Base-by-base conservation (phyloP, 805 yeast genomes). In the Starmerella ratchasimensis region DNA sequence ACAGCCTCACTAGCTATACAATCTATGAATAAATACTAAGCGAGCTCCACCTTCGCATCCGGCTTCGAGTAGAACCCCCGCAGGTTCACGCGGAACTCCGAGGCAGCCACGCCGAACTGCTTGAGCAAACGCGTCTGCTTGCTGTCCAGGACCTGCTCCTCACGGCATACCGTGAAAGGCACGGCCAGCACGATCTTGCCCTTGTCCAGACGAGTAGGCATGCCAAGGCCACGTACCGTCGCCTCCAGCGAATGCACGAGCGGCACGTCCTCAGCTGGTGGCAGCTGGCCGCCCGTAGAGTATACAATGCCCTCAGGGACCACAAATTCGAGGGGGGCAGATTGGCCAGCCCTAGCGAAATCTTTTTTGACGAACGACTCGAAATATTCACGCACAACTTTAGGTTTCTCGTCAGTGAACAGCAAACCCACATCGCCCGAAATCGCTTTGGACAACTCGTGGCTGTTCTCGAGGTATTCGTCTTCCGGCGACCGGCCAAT, bases 231-330 rank as follows among this genome's bases (percentile, higher is more conserved):
- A 67, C 98, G 79, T 54, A 90, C 61, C 28, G 94, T 82, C 53
- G 84, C 82, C 61, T 90, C 98, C 63, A 93, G 69, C 5, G 97
- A 83, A 58, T 90, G 98, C 10, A 93, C 78, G 80, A 90, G 76
- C 50, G 96, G 94, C 16, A 90, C 84, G 59, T 90, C 99, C 47
- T 90, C 97, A 55, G 84, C 96, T 18, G 58, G 62, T 22, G 94
- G 69, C 36, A 86, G 64, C 61, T 82, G 93, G 17, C 98, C 98
- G 52, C 95, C 99, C 57, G 95, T 77, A 16, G 97, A 81, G 59
- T 83, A 86, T 7, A 90, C 77, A 37, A 83, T 69, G 33, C 99
- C 99, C 43, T 68, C 83, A 21, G 98, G 97, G 39, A 90, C 69
- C 4, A 73, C 69, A 61, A 90, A 86, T 35, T 80, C 73, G 43